phyloP scores from a whole-genome alignment of 768 basidiomycete species.

The Termitomyces sp. region DNA sequence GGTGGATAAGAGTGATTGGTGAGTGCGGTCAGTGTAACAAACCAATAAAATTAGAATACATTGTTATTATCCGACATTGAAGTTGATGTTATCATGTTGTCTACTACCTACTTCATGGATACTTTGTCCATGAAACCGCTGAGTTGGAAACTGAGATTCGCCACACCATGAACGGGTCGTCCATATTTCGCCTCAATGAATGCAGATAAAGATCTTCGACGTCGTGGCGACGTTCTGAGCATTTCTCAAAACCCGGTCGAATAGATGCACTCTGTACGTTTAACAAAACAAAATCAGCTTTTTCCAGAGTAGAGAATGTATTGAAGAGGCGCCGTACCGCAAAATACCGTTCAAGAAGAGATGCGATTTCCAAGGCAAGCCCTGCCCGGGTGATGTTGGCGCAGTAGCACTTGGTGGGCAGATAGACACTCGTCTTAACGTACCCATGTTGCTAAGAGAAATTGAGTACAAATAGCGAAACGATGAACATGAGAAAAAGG shows the following conservation, averaged over 20 bases:
- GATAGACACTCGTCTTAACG: slow-evolving; percentile 1
- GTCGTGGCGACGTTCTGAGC: neutral
- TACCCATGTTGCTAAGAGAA: slow-evolving; percentile 7
- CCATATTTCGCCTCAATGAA: slow-evolving; percentile 1
- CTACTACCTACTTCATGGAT: neutral
- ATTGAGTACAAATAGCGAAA: neutral
- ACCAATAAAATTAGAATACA: neutral
- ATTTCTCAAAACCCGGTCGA: slow-evolving; percentile 1
- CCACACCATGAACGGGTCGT: slow-evolving; percentile 4
- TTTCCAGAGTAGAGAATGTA: neutral
- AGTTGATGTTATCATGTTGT: neutral
- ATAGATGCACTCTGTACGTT: neutral
- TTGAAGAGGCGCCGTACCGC: neutral
- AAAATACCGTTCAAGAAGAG: slow-evolving; percentile 5
- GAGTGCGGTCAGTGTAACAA: neutral
- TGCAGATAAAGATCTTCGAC: slow-evolving; percentile 6
- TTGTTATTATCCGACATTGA: neutral
- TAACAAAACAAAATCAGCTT: neutral
- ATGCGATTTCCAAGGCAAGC: slow-evolving; percentile 7
- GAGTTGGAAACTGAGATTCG: slow-evolving; percentile 4
- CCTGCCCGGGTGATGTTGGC: slow-evolving; percentile 6
- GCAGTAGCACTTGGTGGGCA: slow-evolving; percentile 6
- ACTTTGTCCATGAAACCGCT: neutral
- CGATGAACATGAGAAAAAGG: neutral
- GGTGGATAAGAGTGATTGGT: neutral